Evolutionary conservation across 2,329 filamentous ascomycete genomes (phyloP).

Genomic region (Paecilomyces niveus): DNA sequence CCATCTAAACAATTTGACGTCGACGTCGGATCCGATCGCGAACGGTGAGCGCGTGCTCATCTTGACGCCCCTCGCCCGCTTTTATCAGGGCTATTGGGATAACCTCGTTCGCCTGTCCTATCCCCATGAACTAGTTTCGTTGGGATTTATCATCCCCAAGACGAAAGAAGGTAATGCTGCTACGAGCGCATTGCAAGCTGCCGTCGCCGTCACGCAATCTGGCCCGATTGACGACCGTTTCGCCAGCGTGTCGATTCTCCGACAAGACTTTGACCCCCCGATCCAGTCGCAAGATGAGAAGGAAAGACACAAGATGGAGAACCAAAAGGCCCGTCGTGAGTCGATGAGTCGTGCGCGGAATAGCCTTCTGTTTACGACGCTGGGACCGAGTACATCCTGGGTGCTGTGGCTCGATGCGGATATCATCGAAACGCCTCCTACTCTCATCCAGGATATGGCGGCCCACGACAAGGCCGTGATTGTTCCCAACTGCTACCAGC

Average conservation of each 20-base stretch:
- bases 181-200: slow-evolving; percentile 72
- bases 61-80: slow-evolving; percentile 84
- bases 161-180: slow-evolving; percentile 86
- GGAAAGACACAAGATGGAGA: slow-evolving; percentile 84
- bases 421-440: slow-evolving; percentile 77
- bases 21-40: slow-evolving; percentile 64
- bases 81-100: slow-evolving; percentile 94
- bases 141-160: slow-evolving; percentile 94
- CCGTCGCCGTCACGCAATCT: slow-evolving; percentile 78
- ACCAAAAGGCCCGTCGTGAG: slow-evolving; percentile 78
- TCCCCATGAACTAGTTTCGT: slow-evolving; percentile 87
- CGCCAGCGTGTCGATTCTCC: slow-evolving; percentile 85
- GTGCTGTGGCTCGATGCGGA: slow-evolving; percentile 94
- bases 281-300: slow-evolving; percentile 73
- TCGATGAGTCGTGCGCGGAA: slow-evolving; percentile 93
- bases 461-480: slow-evolving; percentile 82
- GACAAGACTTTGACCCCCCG: slow-evolving; percentile 88
- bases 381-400: slow-evolving; percentile 88
- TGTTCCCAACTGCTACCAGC: slow-evolving; percentile 92
- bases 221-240: slow-evolving; percentile 77
- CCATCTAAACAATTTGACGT: slow-evolving; percentile 90
- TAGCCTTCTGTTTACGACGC: slow-evolving; percentile 86
- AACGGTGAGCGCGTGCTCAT: slow-evolving; percentile 85
- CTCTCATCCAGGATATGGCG: slow-evolving; percentile 87
- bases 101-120: slow-evolving; percentile 79